Evolutionary conservation across 106 monocot genomes (phyloP), one percentile per base, ranked within the genome.

Genomic region (Agapanthus africanus): DNA sequence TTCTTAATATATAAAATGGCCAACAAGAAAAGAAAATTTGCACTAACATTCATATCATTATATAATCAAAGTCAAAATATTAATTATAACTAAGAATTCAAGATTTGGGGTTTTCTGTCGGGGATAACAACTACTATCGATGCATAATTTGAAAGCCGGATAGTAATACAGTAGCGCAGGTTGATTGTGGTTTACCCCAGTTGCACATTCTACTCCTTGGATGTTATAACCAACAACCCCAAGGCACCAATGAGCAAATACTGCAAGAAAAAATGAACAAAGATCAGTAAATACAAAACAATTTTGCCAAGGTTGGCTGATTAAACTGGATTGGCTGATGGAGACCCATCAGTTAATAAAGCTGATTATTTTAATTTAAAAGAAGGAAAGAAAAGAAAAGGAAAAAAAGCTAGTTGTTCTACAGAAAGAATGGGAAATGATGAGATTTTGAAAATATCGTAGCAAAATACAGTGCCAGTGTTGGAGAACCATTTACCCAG

Each of bases 151-250:
- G n/a, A 35, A 18, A 61, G 35, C 33, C 33, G 33, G 36, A 61
- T 6, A 61, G 61, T 18, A 18, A 6, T 36, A 61, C 61, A 61
- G 0, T 36, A 61, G 35, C 35, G 36, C 35, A 36, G 18, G 61
- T n/a, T n/a, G 40, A 40, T 40, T 65, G 65, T 39, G 9, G 40
- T 65, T 14, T 65, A 7, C 37, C 40, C 65, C 40, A 66, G n/a
- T 61, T n/a, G 19, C n/a, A 61, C 33, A 61, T 40, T 59, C 50
- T 89, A 85, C 59, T 90, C 90, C 78, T 90, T 90, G 15, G 90
- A 90, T 0, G 82, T 90, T 57, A 90, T 85, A 34, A 90, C 82
- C 37, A 90, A 82, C 56, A 90, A 83, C n/a, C 80, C 85, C 57
- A 90, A 63, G 40, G 82, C 85, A 14, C 85, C 80, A 27, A 90